A percentile compares a stretch with the other conserved stretches of the same genome.
These are phyloP conservation scores for Phytophthora sojae DNA, from an alignment of 352 stramenopile genomes.

Conservation along the genomic window DNA sequence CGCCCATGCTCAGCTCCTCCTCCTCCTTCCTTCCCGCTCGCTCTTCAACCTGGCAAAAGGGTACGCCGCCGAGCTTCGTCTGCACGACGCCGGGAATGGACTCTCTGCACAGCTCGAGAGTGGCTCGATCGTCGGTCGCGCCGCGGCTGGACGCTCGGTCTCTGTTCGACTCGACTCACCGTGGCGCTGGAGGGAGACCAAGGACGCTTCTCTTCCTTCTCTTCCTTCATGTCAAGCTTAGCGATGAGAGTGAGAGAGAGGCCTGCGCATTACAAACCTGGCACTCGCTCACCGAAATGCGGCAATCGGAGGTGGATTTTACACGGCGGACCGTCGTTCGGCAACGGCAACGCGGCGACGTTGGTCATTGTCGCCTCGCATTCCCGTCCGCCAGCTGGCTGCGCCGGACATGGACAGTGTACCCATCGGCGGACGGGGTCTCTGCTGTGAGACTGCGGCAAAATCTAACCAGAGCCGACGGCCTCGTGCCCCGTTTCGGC, in stretches of 20 bases:
- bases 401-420: not conserved
- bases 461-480: not conserved
- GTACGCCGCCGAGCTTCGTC: conserved; percentile 8
- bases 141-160: not conserved
- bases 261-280: not conserved
- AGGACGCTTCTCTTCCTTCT: not conserved
- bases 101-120: conserved; percentile 17
- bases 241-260: not conserved
- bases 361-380: conserved; percentile 13
- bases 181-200: not conserved
- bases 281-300: conserved; percentile 23
- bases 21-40: not conserved
- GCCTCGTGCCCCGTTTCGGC: conserved; percentile 14
- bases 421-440: conserved; percentile 3
- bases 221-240: not conserved
- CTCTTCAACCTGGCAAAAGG: conserved; percentile 23
- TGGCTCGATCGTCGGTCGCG: not conserved
- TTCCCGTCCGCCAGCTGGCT: conserved; percentile 27
- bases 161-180: not conserved
- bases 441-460: not conserved
- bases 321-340: conserved; percentile 14
- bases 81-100: conserved; percentile 1
- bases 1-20: not conserved
- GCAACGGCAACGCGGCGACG: not conserved
- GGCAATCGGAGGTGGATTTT: conserved; percentile 23